phyloP scores from a whole-genome alignment of 352 stramenopile genomes.

The Peronosclerospora sorghi region DNA sequence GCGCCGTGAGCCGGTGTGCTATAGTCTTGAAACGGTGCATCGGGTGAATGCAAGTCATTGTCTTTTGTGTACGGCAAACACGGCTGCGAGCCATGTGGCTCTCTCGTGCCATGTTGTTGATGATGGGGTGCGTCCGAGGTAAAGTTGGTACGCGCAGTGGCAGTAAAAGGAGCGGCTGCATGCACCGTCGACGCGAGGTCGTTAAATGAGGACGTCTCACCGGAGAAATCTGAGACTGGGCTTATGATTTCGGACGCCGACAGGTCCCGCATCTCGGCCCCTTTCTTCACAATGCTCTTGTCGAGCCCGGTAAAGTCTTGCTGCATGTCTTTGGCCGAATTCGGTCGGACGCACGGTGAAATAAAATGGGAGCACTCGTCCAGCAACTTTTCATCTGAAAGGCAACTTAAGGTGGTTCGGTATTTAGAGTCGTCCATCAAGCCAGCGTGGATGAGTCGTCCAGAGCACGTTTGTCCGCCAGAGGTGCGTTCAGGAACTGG shows the following conservation, averaged over 20 bases:
- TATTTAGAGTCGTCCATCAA: too few relatives aligned
- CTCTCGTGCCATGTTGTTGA: constrained; percentile 2
- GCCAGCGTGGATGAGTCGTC: constrained; percentile 85
- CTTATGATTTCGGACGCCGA: constrained; percentile 26
- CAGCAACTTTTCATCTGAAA: not conserved
- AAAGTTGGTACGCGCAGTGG: constrained; percentile 57
- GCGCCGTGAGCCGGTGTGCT: constrained; percentile 26
- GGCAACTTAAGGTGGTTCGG: constrained; percentile 5
- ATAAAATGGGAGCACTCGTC: too few relatives aligned
- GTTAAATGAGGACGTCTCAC: constrained; percentile 23
- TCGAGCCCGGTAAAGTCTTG: constrained; percentile 33
- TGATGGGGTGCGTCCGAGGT: constrained; percentile 25
- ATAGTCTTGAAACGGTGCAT: constrained; percentile 42
- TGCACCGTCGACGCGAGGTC: constrained; percentile 17
- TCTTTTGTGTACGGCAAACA: constrained; percentile 6
- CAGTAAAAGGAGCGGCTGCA: constrained; percentile 34
- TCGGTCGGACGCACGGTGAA: too few relatives aligned
- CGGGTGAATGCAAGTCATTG: constrained; percentile 27
- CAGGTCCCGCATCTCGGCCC: constrained; percentile 22
- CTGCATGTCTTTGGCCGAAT: too few relatives aligned
- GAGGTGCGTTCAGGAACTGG: constrained; percentile 54
- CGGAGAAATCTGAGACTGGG: constrained; percentile 28
- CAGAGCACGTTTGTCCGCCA: constrained; percentile 75
- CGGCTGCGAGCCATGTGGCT: constrained; percentile 3
- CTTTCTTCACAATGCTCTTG: constrained; percentile 37